A percentile compares a stretch with the other conserved stretches of the same genome.
Conservation (phyloP, 1,284 basidiomycete species). For the Melampsora americana region DNA sequence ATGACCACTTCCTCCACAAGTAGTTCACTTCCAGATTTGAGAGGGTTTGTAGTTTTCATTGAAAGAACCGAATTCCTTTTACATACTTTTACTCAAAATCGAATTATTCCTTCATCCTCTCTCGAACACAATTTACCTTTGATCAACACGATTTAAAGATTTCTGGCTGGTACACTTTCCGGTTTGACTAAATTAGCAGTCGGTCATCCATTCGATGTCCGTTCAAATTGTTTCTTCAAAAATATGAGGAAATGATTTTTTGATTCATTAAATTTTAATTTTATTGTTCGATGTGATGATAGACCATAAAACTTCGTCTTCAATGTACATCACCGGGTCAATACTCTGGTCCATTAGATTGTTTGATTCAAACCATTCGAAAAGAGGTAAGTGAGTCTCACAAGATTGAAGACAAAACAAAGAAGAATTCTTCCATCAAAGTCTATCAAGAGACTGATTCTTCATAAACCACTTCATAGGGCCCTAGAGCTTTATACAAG, state of each 20-base stretch:
- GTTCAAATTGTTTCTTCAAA: background rate
- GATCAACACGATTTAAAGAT: conserved; percentile 48
- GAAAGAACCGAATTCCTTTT: too few species aligned
- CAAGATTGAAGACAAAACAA: background rate
- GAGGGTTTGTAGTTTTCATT: background rate
- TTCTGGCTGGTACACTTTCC: conserved; percentile 54
- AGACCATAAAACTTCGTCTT: conserved; percentile 71
- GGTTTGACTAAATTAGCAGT: conserved; percentile 56
- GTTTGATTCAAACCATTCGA: conserved; percentile 63
- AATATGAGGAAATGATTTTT: background rate
- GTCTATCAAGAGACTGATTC: conserved; percentile 59
- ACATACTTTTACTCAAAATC: too few species aligned
- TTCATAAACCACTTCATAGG: conserved; percentile 58
- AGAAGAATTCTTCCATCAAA: conserved; percentile 45
- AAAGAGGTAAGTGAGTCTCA: conserved; percentile 58
- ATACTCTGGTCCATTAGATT: conserved; percentile 67
- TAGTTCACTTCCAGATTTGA: background rate
- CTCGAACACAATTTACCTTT: too few species aligned
- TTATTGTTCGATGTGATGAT: too few species aligned
- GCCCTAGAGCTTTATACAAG: conserved; percentile 35
- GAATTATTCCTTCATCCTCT: too few species aligned
- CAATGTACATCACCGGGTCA: conserved; percentile 70
- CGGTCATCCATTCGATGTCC: conserved; percentile 48
- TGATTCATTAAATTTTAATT: background rate
- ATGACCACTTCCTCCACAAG: background rate